A percentile compares a stretch with the other conserved stretches of the same genome.
Conservation (phyloP, 345 rosid species). For the Clausena lansium region DNA sequence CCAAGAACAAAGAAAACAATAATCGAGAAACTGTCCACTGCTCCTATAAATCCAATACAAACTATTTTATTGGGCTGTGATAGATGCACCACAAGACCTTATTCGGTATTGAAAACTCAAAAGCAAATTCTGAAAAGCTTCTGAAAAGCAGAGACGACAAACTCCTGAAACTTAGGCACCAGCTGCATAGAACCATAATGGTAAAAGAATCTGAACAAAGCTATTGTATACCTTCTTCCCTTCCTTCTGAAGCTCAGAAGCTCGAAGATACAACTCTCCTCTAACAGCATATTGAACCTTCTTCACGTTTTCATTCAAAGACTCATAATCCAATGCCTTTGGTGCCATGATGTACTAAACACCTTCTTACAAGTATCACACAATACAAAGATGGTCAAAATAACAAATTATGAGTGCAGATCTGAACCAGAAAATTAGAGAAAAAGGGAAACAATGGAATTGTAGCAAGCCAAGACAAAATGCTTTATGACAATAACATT, state of each 20-base stretch:
- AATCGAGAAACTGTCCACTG: background rate
- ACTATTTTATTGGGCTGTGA: background rate
- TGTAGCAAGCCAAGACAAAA: background rate
- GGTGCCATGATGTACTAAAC: constrained; percentile 52
- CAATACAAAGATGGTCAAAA: background rate
- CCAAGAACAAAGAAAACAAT: constrained; percentile 5
- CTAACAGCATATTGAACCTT: constrained; percentile 92
- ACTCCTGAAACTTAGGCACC: constrained; percentile 3
- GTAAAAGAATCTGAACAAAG: constrained; percentile 2
- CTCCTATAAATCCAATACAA: background rate
- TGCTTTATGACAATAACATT: background rate
- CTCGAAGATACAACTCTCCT: constrained; percentile 98
- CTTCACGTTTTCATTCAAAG: constrained; percentile 88
- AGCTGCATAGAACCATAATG: background rate
- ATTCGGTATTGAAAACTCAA: background rate
- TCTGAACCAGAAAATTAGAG: constrained; percentile 2
- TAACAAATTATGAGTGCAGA: background rate
- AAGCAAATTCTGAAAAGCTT: background rate
- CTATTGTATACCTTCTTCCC: constrained; percentile 75
- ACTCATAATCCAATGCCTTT: constrained; percentile 67
- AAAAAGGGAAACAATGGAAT: background rate
- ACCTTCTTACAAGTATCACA: constrained; percentile 19
- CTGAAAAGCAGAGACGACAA: background rate
- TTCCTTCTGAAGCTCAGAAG: constrained; percentile 98
- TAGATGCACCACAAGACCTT: too few species aligned